phyloP scores from a whole-genome alignment of 129 eudicot genomes.

The Flaveria linearis region DNA sequence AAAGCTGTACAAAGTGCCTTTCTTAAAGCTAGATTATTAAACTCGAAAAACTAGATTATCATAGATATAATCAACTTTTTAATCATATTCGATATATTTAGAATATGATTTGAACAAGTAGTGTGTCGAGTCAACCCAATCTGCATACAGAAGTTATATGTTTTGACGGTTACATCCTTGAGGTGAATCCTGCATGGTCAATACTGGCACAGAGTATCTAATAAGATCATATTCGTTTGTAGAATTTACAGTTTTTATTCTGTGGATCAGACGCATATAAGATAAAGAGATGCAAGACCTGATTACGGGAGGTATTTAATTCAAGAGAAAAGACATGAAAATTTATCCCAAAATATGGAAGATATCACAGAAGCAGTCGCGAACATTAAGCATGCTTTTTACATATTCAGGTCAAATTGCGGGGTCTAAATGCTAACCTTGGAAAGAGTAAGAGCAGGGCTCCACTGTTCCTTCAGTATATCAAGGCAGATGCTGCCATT shows the following conservation, averaged over 20 bases:
- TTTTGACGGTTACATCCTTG: no score
- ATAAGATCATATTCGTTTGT: neutral
- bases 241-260: neutral
- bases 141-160: neutral
- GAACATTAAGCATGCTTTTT: neutral
- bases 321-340: neutral
- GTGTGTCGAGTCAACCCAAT: neutral
- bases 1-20: neutral
- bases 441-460: constrained; percentile 68
- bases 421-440: constrained; percentile 40
- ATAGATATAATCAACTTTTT: no score
- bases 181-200: neutral
- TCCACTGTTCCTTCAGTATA: constrained; percentile 64
- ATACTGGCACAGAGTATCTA: neutral
- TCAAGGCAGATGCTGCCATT: constrained; percentile 68
- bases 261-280: neutral
- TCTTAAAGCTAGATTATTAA: no score
- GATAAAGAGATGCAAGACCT: neutral
- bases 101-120: neutral
- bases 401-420: neutral
- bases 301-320: no score
- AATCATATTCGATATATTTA: no score
- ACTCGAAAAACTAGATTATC: no score
- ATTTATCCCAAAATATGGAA: neutral
- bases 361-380: neutral